A percentile compares a stretch with the other conserved stretches of the same genome.
These are phyloP conservation scores for Fusarium sp. DNA, from an alignment of 2,329 filamentous ascomycete genomes.

Conservation along the genomic window DNA sequence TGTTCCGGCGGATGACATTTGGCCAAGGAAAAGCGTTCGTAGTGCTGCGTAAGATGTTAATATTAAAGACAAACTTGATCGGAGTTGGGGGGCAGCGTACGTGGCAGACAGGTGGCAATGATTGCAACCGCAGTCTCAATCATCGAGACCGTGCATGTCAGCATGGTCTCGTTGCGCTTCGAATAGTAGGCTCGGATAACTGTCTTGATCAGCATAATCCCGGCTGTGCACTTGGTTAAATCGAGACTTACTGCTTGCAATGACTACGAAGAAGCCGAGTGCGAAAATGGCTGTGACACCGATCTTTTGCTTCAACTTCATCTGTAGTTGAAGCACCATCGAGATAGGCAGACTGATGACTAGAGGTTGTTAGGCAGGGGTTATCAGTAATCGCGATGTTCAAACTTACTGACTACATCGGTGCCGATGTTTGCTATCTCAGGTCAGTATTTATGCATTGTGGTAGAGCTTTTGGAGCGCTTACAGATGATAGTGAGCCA, in stretches of 20 bases:
- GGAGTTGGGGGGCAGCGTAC: constrained; percentile 19
- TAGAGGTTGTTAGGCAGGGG: constrained; percentile 19
- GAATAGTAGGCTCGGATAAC: constrained; percentile 56
- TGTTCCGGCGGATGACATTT: constrained; percentile 39
- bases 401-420: constrained; percentile 42
- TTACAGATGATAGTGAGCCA: constrained; percentile 46
- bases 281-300: constrained; percentile 53
- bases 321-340: constrained; percentile 55
- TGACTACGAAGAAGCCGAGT: constrained; percentile 52
- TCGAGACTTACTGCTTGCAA: constrained; percentile 48
- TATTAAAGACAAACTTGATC: rapidly evolving
- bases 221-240: rapidly evolving
- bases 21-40: constrained; percentile 41
- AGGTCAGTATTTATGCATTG: background rate
- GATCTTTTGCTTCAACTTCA: constrained; percentile 54
- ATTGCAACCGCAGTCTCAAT: constrained; percentile 58
- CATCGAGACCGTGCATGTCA: constrained; percentile 58
- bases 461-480: rapidly evolving
- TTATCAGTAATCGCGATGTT: rapidly evolving
- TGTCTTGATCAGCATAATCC: constrained; percentile 7
- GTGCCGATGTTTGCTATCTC: constrained; percentile 41
- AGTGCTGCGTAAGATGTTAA: constrained; percentile 23
- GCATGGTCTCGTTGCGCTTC: constrained; percentile 54
- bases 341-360: constrained; percentile 55
- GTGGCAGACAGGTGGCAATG: constrained; percentile 58